Evolutionary conservation across 768 basidiomycete species (phyloP).

Genomic region (Porpolomopsis calyptriformis): DNA sequence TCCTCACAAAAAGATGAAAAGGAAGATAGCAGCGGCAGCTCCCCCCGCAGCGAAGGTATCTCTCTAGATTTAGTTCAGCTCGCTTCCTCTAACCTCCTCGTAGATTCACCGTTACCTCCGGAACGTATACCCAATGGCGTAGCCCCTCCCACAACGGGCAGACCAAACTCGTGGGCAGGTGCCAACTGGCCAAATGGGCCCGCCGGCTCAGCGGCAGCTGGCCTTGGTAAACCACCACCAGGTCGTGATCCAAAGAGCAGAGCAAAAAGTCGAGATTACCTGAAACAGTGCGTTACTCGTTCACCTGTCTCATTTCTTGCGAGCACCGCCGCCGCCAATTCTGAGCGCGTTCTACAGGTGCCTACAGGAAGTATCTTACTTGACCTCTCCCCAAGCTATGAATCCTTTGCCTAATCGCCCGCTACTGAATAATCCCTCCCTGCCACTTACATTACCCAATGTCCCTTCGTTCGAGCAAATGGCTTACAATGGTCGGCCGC

Average conservation of each 20-base stretch:
- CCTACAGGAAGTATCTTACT: slow-evolving; percentile 94
- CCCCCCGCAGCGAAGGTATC: slow-evolving; percentile 76
- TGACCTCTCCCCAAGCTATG: slow-evolving; percentile 94
- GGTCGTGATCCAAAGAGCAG: slow-evolving; percentile 93
- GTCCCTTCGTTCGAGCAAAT: slow-evolving; percentile 66
- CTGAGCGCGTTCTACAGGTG: slow-evolving; percentile 42
- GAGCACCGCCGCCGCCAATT: no score
- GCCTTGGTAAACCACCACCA: slow-evolving; percentile 59
- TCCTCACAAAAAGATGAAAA: slow-evolving; percentile 69
- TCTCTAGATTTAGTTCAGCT: neutral
- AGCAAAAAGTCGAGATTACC: slow-evolving; percentile 88
- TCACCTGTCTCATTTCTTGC: neutral
- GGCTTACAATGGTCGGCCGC: slow-evolving; percentile 67
- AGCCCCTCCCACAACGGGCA: slow-evolving; percentile 32
- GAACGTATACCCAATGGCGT: slow-evolving; percentile 61
- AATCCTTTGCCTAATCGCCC: slow-evolving; percentile 91
- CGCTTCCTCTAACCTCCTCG: slow-evolving; percentile 5
- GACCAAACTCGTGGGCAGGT: slow-evolving; percentile 49
- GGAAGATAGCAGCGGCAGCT: slow-evolving; percentile 72
- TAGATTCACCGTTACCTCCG: slow-evolving; percentile 62
- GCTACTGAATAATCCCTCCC: slow-evolving; percentile 52
- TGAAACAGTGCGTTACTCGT: slow-evolving; percentile 70
- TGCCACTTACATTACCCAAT: slow-evolving; percentile 58
- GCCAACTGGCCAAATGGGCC: slow-evolving; percentile 39
- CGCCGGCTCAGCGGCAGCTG: slow-evolving; percentile 32